phyloP scores from a whole-genome alignment of 768 basidiomycete species.

The Auriscalpium microsporum region DNA sequence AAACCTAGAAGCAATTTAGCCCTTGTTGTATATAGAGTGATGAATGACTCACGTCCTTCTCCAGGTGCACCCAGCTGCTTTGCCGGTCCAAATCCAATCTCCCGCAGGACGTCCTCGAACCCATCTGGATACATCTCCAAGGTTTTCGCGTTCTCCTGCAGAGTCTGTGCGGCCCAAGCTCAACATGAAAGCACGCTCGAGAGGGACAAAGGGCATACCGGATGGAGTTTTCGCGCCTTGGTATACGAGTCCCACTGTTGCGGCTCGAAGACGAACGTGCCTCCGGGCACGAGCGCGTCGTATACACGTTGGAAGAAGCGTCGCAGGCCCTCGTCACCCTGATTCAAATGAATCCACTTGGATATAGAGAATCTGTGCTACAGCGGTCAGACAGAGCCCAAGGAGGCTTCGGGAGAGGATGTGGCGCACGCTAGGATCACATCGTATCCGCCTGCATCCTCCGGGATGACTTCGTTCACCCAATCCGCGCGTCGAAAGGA shows the following conservation, averaged over 20 bases:
- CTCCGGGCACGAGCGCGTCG: slow-evolving; percentile 48
- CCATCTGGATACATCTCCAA: slow-evolving; percentile 55
- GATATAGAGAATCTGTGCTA: slow-evolving; percentile 65
- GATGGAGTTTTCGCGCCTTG: slow-evolving; percentile 64
- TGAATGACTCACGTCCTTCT: slow-evolving; percentile 47
- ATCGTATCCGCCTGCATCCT: slow-evolving; percentile 60
- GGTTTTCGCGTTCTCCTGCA: slow-evolving; percentile 52
- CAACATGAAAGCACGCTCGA: too few species aligned
- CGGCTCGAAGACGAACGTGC: slow-evolving; percentile 70
- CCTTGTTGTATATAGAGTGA: not conserved
- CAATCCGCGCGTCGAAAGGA: slow-evolving; percentile 68
- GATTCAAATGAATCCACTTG: slow-evolving; percentile 89
- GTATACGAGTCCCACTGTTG: slow-evolving; percentile 81
- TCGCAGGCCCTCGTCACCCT: slow-evolving; percentile 64
- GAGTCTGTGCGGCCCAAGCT: slow-evolving; percentile 23
- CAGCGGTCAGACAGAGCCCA: not conserved
- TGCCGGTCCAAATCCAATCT: slow-evolving; percentile 53
- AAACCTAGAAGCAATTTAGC: slow-evolving; percentile 10
- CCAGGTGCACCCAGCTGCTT: slow-evolving; percentile 45
- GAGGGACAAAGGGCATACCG: slow-evolving; percentile 27
- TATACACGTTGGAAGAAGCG: slow-evolving; percentile 60
- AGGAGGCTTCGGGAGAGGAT: not conserved
- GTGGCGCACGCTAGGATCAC: slow-evolving; percentile 67
- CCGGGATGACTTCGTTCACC: slow-evolving; percentile 44
- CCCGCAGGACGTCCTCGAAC: slow-evolving; percentile 45